phyloP scores from a whole-genome alignment of 768 basidiomycete species.

The Lactifluus volemus region DNA sequence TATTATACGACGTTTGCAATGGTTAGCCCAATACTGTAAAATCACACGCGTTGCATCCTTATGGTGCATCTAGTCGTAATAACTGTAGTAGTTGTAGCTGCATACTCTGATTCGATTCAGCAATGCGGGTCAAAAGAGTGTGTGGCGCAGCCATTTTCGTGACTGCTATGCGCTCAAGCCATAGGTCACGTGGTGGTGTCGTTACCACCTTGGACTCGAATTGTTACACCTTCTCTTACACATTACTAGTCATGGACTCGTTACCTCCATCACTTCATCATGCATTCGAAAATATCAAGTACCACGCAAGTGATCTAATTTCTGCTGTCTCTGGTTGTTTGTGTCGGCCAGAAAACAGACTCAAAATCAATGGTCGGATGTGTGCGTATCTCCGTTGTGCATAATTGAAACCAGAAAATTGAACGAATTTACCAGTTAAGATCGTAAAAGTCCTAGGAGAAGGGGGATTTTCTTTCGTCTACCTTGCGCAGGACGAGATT shows the following conservation, averaged over 20 bases:
- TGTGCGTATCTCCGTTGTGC: slow-evolving; percentile 43
- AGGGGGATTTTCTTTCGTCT: slow-evolving; percentile 91
- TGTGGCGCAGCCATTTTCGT: too few species aligned
- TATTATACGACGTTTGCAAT: too few species aligned
- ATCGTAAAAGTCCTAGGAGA: slow-evolving; percentile 92
- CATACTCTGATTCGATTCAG: too few species aligned
- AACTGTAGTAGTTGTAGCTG: too few species aligned
- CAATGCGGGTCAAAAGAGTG: too few species aligned
- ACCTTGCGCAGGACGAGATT: slow-evolving; percentile 77
- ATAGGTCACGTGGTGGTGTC: neutral
- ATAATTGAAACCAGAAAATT: neutral
- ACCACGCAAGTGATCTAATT: slow-evolving; percentile 73
- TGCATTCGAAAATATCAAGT: slow-evolving; percentile 50
- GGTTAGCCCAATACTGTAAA: too few species aligned
- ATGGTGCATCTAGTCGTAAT: too few species aligned
- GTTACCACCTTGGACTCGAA: too few species aligned
- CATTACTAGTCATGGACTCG: slow-evolving; percentile 9
- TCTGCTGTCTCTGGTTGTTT: slow-evolving; percentile 76
- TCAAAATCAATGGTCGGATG: slow-evolving; percentile 94
- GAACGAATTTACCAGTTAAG: slow-evolving; percentile 46
- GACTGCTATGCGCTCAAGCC: too few species aligned
- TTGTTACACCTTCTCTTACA: neutral
- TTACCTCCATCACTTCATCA: slow-evolving; percentile 22
- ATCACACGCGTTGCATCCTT: too few species aligned
- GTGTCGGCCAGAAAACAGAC: slow-evolving; percentile 71